These are phyloP conservation scores for Sporothrix brunneoviolacea DNA, from an alignment of 2,329 filamentous ascomycete genomes.

Conservation along the genomic window DNA sequence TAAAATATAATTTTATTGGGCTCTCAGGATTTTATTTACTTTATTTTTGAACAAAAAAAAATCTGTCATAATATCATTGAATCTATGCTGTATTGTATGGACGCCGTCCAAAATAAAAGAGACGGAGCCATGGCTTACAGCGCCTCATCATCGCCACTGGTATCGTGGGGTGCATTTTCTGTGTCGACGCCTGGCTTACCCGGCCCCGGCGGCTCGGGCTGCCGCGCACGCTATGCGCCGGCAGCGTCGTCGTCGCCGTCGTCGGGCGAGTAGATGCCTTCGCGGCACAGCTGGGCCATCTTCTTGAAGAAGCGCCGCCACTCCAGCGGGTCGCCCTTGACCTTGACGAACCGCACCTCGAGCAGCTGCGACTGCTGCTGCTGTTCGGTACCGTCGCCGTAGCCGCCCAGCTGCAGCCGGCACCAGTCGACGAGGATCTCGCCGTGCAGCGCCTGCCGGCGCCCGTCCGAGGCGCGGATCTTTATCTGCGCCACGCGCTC, in stretches of 20 bases:
- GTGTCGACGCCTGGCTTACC: too few relatives aligned
- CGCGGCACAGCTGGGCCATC: constrained; percentile 79
- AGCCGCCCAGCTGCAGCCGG: constrained; percentile 30
- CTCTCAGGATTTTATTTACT: too few relatives aligned
- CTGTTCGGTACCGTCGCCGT: constrained; percentile 37
- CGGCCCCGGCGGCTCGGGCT: too few relatives aligned
- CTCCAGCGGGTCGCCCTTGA: constrained; percentile 91
- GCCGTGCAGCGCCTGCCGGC: constrained; percentile 66
- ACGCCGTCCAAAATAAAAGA: too few relatives aligned
- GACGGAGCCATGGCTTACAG: too few relatives aligned
- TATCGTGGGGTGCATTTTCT: too few relatives aligned
- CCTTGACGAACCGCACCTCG: constrained; percentile 87
- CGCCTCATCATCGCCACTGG: too few relatives aligned
- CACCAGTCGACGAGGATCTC: constrained; percentile 67
- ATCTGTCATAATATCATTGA: too few relatives aligned
- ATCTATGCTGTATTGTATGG: too few relatives aligned
- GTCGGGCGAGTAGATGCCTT: constrained; percentile 57
- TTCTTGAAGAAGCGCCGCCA: constrained; percentile 98
- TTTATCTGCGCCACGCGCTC: constrained; percentile 58
- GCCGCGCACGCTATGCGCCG: constrained; percentile 6
- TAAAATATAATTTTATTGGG: too few relatives aligned
- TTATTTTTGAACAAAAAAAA: too few relatives aligned
- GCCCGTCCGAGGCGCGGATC: constrained; percentile 66
- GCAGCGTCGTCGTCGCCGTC: constrained; percentile 7
- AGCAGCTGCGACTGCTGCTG: constrained; percentile 57